phyloP scores from a whole-genome alignment of 2,329 filamentous ascomycete genomes.

The Coniochaeta ligniaria region DNA sequence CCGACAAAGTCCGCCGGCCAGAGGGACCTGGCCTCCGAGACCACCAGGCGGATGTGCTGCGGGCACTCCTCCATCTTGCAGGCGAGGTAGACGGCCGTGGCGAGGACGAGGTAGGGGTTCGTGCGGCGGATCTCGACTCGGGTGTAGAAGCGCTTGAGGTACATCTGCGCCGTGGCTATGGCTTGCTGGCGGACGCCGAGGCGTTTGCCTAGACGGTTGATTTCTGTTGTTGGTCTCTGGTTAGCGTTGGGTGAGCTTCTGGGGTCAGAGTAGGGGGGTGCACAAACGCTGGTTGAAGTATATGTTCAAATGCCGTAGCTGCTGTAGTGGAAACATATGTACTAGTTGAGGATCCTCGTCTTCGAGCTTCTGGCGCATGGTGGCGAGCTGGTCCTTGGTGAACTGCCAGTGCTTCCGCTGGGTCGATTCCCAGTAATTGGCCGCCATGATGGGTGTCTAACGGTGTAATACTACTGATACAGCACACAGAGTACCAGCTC shows the following conservation, averaged over 20 bases:
- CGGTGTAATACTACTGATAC: background rate
- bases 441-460: conserved; percentile 58
- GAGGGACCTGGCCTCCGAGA: conserved; percentile 75
- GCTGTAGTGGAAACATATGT: conserved; percentile 74
- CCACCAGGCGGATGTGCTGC: conserved; percentile 88
- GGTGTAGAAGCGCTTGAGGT: conserved; percentile 88
- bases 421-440: conserved; percentile 95
- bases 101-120: conserved; percentile 86
- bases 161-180: conserved; percentile 88
- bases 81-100: conserved; percentile 90
- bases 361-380: conserved; percentile 69
- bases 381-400: conserved; percentile 69
- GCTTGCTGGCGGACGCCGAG: conserved; percentile 84
- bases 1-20: conserved; percentile 73
- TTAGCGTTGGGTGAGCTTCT: background rate
- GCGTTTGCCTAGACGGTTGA: conserved; percentile 76
- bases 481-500: background rate
- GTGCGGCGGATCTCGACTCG: conserved; percentile 86
- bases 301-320: conserved; percentile 75
- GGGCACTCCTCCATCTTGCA: conserved; percentile 98
- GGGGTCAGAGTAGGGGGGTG: background rate
- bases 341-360: conserved; percentile 68
- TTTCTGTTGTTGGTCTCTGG: conserved; percentile 42
- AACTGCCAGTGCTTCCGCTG: conserved; percentile 90
- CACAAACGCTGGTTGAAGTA: conserved; percentile 82